phyloP scores from a whole-genome alignment of 805 yeast species.

The Myxozyma melibiosi region DNA sequence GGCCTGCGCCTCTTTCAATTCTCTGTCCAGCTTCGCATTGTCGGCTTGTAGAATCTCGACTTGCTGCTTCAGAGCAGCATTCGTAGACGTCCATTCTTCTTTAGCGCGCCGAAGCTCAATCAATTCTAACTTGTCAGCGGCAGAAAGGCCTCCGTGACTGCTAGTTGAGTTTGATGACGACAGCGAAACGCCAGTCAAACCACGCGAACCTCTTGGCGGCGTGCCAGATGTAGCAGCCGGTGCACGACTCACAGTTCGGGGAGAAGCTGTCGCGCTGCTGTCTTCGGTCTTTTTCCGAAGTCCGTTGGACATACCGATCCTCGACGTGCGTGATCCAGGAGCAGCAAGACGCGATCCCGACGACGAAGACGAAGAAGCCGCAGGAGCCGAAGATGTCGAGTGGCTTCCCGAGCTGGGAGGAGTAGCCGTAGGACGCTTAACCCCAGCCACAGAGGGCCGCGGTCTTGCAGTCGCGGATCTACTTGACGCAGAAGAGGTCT shows the following conservation, averaged over 20 bases:
- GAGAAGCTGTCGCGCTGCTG: not conserved
- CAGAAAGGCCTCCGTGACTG: slow-evolving; percentile 19
- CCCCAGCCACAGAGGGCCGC: slow-evolving; percentile 13
- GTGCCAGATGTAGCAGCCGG: not conserved
- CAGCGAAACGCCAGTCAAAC: slow-evolving; percentile 33
- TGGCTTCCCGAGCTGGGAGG: too few species aligned
- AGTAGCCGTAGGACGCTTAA: not conserved
- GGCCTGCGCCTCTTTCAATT: slow-evolving; percentile 43
- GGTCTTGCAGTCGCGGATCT: slow-evolving; percentile 19
- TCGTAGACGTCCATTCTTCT: slow-evolving; percentile 49
- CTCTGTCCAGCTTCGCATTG: slow-evolving; percentile 42
- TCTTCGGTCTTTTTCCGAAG: slow-evolving; percentile 16
- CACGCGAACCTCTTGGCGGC: slow-evolving; percentile 12
- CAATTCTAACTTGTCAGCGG: slow-evolving; percentile 50
- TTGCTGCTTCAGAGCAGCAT: slow-evolving; percentile 39
- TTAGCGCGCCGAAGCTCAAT: slow-evolving; percentile 58
- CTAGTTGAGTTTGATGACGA: slow-evolving; percentile 15
- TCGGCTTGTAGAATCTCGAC: slow-evolving; percentile 40
- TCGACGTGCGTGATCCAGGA: not conserved
- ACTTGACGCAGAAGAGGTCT: slow-evolving; percentile 13
- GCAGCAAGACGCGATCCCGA: not conserved
- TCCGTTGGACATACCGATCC: not conserved
- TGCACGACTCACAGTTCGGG: not conserved
- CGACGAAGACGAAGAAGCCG: not conserved
- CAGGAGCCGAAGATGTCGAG: not conserved